Base-by-base conservation (phyloP, 2,329 filamentous ascomycete genomes). In the Fusarium irregulare region DNA sequence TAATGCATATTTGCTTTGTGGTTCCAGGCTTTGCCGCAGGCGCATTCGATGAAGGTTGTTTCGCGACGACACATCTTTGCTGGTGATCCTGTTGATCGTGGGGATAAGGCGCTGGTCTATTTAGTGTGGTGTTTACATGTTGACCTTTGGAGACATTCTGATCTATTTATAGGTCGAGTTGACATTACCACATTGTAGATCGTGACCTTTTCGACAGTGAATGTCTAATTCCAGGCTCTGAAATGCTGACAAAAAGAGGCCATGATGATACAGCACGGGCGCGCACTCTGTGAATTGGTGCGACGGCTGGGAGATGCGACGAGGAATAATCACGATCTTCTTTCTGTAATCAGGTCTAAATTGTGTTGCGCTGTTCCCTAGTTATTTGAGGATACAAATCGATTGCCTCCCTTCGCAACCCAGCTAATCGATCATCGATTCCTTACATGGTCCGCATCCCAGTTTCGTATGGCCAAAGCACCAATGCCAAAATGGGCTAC, bases 91-190 rank as follows among this genome's bases (percentile, higher is more conserved):
- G 9, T 7, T 11, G 32, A 11, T n/a, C 10, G 9, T n/a, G 10
- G 18, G 16, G 34, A n/a, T 37, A 37, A 12, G 34, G 3, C 10
- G 34, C 11, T 10, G 18, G 0, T n/a, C 3, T 37, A n/a, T 37
- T n/a, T 12, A 37, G 6, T n/a, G 3, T n/a, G 3, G 10, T n/a
- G 34, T 37, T 12, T 12, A 37, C 18, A n/a, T 12, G 18, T 12
- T n/a, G 2, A 37, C 0, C 18, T n/a, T 37, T 1, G 6, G 3
- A 7, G 6, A 37, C 18, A n/a, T 6, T 7, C 18, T 2, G 0
- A n/a, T 12, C 34, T 12, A 37, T n/a, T 37, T 37, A n/a, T 37
- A 37, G 10, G 10, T n/a, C 2, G 10, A 11, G 0, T 37, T 37
- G 6, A 3, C 3, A 11, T 37, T 12, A 12, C 34, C 7, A 6